phyloP scores from a whole-genome alignment of 139 green algal genomes.

The Auxenochlorella pyrenoidosa region DNA sequence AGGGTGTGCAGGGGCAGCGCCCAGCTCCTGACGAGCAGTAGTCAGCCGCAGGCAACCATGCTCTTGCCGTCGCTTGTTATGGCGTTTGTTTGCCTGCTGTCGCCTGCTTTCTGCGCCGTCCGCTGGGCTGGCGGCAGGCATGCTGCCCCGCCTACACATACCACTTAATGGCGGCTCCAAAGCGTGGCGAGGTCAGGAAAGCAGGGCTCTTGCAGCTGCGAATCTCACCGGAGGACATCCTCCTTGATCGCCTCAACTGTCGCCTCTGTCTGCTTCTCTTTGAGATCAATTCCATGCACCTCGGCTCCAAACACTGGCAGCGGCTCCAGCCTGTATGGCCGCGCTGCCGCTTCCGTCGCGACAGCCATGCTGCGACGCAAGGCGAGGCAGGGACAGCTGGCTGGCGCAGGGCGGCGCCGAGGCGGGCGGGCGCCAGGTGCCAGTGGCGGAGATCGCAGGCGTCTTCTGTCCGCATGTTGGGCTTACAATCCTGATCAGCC shows the following conservation, averaged over 20 bases:
- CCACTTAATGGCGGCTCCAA: no score
- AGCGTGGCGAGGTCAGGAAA: no score
- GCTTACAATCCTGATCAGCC: no score
- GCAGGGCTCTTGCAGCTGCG: no score
- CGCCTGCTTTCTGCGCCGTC: no score
- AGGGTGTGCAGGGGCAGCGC: neutral
- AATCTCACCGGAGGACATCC: conserved; percentile 33
- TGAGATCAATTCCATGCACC: conserved; percentile 37
- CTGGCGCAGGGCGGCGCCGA: neutral
- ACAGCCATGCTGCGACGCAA: neutral
- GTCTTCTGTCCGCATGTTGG: no score
- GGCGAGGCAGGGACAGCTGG: neutral
- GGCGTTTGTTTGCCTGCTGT: no score
- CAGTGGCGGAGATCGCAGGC: neutral
- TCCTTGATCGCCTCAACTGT: conserved; percentile 18
- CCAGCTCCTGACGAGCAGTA: neutral
- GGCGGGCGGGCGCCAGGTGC: neutral
- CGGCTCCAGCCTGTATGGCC: neutral
- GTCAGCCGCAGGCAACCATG: no score
- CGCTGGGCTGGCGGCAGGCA: no score
- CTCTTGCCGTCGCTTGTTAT: no score
- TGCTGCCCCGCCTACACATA: no score
- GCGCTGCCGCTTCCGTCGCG: neutral
- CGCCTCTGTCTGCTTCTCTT: neutral
- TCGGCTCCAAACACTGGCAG: conserved; percentile 26